These are phyloP conservation scores for Spinellus fusiger DNA, from an alignment of 192 early-diverging fungal genomes.

Conservation along the genomic window DNA sequence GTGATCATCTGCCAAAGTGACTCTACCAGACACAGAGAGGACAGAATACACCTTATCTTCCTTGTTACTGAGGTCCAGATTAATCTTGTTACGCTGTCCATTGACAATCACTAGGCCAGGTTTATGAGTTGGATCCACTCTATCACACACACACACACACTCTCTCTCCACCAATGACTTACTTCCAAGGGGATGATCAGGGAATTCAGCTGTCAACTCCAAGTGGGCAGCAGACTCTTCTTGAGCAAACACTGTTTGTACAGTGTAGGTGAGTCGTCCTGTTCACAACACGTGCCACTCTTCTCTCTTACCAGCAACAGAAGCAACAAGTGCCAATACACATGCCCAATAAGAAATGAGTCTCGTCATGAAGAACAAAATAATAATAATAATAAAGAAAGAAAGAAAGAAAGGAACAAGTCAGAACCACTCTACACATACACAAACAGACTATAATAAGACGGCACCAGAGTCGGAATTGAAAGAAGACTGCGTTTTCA, in stretches of 20 bases:
- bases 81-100: slow-evolving; percentile 36
- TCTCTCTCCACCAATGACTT: slow-evolving; percentile 8
- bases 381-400: background rate
- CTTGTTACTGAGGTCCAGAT: slow-evolving; percentile 35
- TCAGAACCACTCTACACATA: background rate
- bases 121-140: background rate
- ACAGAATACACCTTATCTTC: slow-evolving; percentile 26
- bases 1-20: slow-evolving; percentile 27
- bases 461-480: background rate
- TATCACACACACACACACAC: background rate
- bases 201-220: slow-evolving; percentile 26
- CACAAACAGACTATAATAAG: background rate
- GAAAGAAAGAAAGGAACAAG: slow-evolving; percentile 4
- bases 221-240: slow-evolving; percentile 9
- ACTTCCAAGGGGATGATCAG: slow-evolving; percentile 37
- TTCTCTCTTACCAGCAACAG: background rate
- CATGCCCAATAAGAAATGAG: slow-evolving; percentile 16
- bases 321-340: slow-evolving; percentile 1
- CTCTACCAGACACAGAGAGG: slow-evolving; percentile 20
- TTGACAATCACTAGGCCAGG: slow-evolving; percentile 34
- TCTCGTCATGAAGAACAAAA: slow-evolving; percentile 12
- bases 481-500: background rate
- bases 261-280: background rate
- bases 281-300: background rate
- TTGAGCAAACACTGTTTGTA: slow-evolving; percentile 12